Evolutionary conservation across 495 filamentous ascomycete species (phyloP).

Genomic region (Annulohypoxylon bovei): DNA sequence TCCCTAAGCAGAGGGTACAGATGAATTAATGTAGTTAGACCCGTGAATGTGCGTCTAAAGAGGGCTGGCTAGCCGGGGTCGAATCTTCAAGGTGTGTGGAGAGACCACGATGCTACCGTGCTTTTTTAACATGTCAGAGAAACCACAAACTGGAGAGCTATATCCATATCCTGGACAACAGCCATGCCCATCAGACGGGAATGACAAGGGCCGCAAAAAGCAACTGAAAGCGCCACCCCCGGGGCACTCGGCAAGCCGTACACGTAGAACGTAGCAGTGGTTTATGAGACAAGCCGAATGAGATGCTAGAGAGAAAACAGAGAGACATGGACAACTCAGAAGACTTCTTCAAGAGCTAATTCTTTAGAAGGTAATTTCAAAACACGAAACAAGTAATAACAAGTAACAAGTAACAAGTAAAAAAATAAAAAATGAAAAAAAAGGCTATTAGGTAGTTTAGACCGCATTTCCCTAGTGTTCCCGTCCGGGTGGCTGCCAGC

Average conservation of each 20-base stretch:
- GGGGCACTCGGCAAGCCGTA: constrained; percentile 42
- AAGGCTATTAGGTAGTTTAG: constrained; percentile 22
- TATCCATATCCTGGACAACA: constrained; percentile 41
- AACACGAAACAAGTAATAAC: constrained; percentile 37
- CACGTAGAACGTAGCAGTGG: constrained; percentile 29
- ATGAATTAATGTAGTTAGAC: constrained; percentile 45
- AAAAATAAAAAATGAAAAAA: background rate
- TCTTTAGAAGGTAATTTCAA: constrained; percentile 18
- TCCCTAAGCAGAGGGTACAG: constrained; percentile 42
- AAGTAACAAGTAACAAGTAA: background rate
- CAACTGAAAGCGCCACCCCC: constrained; percentile 40
- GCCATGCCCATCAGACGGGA: constrained; percentile 44
- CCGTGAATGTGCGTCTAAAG: constrained; percentile 42
- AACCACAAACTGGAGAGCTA: constrained; percentile 46
- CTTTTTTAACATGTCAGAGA: constrained; percentile 45
- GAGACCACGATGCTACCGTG: constrained; percentile 44
- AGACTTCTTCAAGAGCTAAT: constrained; percentile 6
- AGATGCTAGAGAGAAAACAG: constrained; percentile 29
- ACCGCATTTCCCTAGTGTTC: constrained; percentile 19
- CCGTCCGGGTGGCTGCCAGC: constrained; percentile 25
- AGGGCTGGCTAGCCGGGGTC: constrained; percentile 43
- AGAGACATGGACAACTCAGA: background rate
- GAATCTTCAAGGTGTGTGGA: constrained; percentile 46
- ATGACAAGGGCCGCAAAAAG: constrained; percentile 42
- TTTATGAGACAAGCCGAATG: constrained; percentile 43